These are phyloP conservation scores for Aaosphaeria pasadenensis DNA, from an alignment of 2,329 filamentous ascomycete genomes.

Conservation along the genomic window DNA sequence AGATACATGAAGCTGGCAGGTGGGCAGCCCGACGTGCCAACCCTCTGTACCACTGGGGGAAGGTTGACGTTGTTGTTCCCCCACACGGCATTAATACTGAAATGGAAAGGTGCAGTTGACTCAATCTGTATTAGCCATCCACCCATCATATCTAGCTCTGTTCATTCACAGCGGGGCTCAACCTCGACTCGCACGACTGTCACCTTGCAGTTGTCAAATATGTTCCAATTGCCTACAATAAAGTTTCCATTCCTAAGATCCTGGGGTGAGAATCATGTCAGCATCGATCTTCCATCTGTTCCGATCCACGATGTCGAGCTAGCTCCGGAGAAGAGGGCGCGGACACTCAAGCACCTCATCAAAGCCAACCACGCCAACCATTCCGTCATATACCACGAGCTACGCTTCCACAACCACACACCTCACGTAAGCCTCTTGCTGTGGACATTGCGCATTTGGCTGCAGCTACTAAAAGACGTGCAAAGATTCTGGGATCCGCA, in stretches of 20 bases:
- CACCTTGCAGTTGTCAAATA: not conserved
- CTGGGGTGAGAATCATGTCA: slow-evolving; percentile 11
- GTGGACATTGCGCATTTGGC: not conserved
- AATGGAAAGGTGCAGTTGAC: too few species aligned
- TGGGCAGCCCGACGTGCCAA: too few species aligned
- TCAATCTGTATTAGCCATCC: too few species aligned
- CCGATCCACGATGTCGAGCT: slow-evolving; percentile 78
- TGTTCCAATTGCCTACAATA: slow-evolving; percentile 17
- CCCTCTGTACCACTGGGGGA: too few species aligned
- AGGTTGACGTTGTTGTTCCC: too few species aligned
- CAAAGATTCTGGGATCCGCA: slow-evolving; percentile 71
- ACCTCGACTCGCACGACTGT: not conserved
- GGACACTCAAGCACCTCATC: slow-evolving; percentile 85
- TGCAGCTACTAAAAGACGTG: slow-evolving; percentile 27
- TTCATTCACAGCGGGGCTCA: not conserved
- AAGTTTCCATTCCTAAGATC: slow-evolving; percentile 10
- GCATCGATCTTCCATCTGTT: slow-evolving; percentile 60
- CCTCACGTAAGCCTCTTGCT: slow-evolving; percentile 59
- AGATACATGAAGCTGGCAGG: too few species aligned
- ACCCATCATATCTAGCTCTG: not conserved
- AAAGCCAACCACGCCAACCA: slow-evolving; percentile 91
- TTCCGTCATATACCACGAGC: slow-evolving; percentile 73
- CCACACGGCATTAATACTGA: too few species aligned
- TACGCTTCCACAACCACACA: slow-evolving; percentile 77
- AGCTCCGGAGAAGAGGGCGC: slow-evolving; percentile 70